Evolutionary conservation across 352 stramenopile genomes (phyloP), one percentile per base, ranked within the genome.

Genomic region (Phytophthora meadii): DNA sequence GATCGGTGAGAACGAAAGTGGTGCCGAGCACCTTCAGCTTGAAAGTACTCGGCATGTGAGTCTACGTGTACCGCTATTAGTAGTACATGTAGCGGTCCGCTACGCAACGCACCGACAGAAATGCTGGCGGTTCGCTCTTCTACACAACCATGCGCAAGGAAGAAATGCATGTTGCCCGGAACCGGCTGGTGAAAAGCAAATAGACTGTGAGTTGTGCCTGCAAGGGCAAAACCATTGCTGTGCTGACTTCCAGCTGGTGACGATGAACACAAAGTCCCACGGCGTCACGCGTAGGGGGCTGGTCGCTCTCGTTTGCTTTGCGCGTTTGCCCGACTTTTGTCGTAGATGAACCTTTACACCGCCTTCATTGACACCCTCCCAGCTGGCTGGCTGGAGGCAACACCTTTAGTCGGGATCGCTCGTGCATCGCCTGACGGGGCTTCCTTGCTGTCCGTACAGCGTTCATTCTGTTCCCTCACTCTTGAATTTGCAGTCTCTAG

Each of bases 401-500:
- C 28, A 32, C 25, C 12, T 8, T 47, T 62, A 57, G 54, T 62
- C 30, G 9, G 17, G 47, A 60, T 51, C 14, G 54, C 28, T 8
- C 4, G 15, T 41, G 55, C 49, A 70, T 36, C 44, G 49, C 53
- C 53, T 48, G 58, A 22, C 5, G 7, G 28, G 41, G 41, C 27
- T 46, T 63, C 27, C 27, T 60, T 62, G 45, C 64, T 54, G 27
- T 58, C 45, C 50, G 59, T n/a, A 50, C n/a, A 11, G 36, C 45
- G 27, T 8, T 27, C 27, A 39, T 15, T 17, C 5, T 15, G 28
- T n/a, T 32, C 22, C 25, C 22, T 62, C 60, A 62, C 30, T 68
- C 52, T 64, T 10, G n/a, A 76, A 70, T 72, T 76, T 62, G 34
- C 61, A 59, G 54, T 37, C n/a, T 22, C n/a, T 41, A 41, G 24